These are phyloP conservation scores for Panaeolus papilionaceus DNA, from an alignment of 768 basidiomycete genomes.

Conservation along the genomic window DNA sequence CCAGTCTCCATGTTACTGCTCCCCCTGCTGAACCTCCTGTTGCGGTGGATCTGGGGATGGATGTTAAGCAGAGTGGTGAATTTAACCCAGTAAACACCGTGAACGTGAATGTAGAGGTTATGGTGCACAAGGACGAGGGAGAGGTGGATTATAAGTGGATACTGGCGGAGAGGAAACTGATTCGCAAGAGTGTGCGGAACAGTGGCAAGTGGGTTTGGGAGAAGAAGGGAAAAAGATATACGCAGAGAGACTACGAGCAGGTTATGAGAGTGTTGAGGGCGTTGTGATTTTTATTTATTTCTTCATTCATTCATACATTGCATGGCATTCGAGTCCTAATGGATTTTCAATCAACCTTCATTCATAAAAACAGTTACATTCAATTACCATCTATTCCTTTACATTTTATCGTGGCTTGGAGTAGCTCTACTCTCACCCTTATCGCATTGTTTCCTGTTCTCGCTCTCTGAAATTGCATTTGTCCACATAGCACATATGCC, in stretches of 20 bases:
- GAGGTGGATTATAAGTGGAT: conserved; percentile 28
- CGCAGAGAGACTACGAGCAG: conserved; percentile 40
- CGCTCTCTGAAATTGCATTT: not conserved
- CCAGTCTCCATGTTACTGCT: not conserved
- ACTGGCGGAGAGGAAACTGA: conserved; percentile 25
- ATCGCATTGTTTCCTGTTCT: not conserved
- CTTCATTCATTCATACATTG: conserved; percentile 5
- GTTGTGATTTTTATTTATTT: conserved; percentile 28
- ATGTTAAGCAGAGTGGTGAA: not conserved
- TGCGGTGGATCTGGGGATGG: not conserved
- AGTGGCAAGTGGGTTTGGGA: conserved; percentile 48
- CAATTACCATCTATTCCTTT: not conserved
- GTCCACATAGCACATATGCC: not conserved
- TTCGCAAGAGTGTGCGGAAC: conserved; percentile 23
- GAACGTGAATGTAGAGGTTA: conserved; percentile 16
- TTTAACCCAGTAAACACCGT: conserved; percentile 19
- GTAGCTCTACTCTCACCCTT: not conserved
- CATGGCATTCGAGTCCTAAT: not conserved
- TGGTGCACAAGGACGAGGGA: conserved; percentile 20
- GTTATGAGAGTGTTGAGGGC: conserved; percentile 42
- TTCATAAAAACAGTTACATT: too few species aligned
- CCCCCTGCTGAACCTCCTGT: not conserved
- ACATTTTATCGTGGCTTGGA: not conserved
- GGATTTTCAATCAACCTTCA: too few species aligned
- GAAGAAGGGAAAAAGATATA: conserved; percentile 42